Conservation (phyloP, 163 green algal species). For the Coccomyxa subellipsoidea region DNA sequence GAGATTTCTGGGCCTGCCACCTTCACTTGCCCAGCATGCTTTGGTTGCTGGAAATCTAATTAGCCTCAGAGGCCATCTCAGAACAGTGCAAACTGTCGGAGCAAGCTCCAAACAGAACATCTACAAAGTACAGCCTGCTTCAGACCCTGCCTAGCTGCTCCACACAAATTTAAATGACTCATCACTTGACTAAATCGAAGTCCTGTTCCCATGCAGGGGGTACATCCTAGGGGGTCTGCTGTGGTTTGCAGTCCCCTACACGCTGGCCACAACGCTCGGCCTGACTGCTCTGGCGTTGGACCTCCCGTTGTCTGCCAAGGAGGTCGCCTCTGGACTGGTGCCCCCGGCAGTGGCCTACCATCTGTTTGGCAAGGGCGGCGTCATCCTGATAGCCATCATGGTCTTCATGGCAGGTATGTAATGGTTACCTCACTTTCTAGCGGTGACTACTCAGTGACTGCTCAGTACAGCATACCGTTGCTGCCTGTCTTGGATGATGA, state of each 20-base stretch:
- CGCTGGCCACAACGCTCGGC: conserved; percentile 23
- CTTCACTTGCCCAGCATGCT: too few species aligned
- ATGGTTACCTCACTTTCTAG: not conserved
- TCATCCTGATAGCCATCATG: conserved; percentile 62
- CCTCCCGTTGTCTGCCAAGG: conserved; percentile 20
- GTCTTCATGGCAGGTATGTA: conserved; percentile 57
- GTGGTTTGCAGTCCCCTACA: conserved; percentile 26
- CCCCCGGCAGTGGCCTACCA: conserved; percentile 68
- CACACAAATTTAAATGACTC: too few species aligned
- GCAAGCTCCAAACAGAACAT: too few species aligned
- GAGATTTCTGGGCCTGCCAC: too few species aligned
- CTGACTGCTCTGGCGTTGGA: conserved; percentile 22
- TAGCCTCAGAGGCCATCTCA: too few species aligned
- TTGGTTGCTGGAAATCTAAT: too few species aligned
- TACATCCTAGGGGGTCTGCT: conserved; percentile 24
- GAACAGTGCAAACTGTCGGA: too few species aligned
- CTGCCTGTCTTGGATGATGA: too few species aligned
- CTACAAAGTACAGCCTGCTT: too few species aligned
- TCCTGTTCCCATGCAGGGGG: conserved; percentile 11
- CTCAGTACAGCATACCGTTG: not conserved
- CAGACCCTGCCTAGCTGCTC: too few species aligned
- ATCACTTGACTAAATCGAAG: too few species aligned
- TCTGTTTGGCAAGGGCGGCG: conserved; percentile 80
- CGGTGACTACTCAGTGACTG: not conserved
- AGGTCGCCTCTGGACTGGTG: conserved; percentile 64